Evolutionary conservation across 2,329 filamentous ascomycete genomes (phyloP).

Genomic region (Macrophomina phaseolina): DNA sequence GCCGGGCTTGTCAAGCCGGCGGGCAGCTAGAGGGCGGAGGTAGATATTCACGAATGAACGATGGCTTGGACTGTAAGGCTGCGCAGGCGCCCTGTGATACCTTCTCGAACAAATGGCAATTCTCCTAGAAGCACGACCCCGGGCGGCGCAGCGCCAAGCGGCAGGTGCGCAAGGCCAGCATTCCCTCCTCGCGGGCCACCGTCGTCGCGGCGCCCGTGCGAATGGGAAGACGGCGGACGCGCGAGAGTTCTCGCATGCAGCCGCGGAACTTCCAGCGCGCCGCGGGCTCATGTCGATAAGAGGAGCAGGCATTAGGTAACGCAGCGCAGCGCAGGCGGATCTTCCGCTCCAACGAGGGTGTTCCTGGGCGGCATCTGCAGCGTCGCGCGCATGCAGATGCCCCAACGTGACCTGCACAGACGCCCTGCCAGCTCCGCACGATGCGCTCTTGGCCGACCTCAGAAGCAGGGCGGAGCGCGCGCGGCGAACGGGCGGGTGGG

Average conservation of each 20-base stretch:
- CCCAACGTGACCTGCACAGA: slow-evolving; percentile 21
- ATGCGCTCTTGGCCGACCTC: slow-evolving; percentile 13
- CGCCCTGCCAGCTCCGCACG: slow-evolving; percentile 16
- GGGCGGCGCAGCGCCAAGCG: slow-evolving; percentile 19
- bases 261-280: slow-evolving; percentile 3
- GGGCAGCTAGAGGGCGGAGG: slow-evolving; percentile 28
- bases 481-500: slow-evolving; percentile 9
- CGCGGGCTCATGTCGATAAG: background rate
- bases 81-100: slow-evolving; percentile 25
- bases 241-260: slow-evolving; percentile 7
- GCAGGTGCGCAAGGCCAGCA: slow-evolving; percentile 8
- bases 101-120: slow-evolving; percentile 21
- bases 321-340: slow-evolving; percentile 9
- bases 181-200: background rate
- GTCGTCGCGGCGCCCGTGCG: slow-evolving; percentile 3
- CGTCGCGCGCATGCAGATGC: slow-evolving; percentile 21
- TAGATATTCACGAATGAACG: slow-evolving; percentile 29
- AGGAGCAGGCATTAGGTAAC: slow-evolving; percentile 24
- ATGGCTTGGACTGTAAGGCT: slow-evolving; percentile 27
- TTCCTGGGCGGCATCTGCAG: slow-evolving; percentile 19
- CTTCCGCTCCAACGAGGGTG: slow-evolving; percentile 13
- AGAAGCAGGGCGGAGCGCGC: slow-evolving; percentile 6
- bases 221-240: slow-evolving; percentile 20
- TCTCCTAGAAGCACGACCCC: slow-evolving; percentile 21
- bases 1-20: slow-evolving; percentile 40